A percentile compares a stretch with the other conserved stretches of the same genome.
These are phyloP conservation scores for Macadamia tetraphylla DNA, from an alignment of 164 flowering plant species.

Conservation along the genomic window DNA sequence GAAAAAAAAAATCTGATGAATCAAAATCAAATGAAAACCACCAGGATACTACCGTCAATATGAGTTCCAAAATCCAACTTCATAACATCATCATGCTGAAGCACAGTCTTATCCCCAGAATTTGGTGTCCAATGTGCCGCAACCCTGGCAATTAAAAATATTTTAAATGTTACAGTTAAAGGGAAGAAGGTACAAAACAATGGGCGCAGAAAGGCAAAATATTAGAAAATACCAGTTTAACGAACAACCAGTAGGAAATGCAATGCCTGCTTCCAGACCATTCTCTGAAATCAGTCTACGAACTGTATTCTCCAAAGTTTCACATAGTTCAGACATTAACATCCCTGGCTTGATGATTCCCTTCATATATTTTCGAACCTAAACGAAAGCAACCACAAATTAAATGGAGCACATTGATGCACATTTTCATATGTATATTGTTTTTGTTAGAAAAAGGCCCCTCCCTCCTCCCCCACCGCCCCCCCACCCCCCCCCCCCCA, in stretches of 20 bases:
- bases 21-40: not conserved
- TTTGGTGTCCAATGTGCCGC: slow-evolving; percentile 99
- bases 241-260: slow-evolving; percentile 99
- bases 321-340: slow-evolving; percentile 86
- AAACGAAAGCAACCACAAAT: slow-evolving; percentile 4
- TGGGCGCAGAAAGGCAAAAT: not conserved
- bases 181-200: not conserved
- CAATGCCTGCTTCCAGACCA: slow-evolving; percentile 98
- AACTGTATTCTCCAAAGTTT: slow-evolving; percentile 91
- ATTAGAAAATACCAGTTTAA: slow-evolving; percentile 62
- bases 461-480: too few relatives aligned
- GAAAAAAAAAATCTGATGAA: not conserved
- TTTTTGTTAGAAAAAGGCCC: too few relatives aligned
- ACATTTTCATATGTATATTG: too few relatives aligned
- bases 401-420: too few relatives aligned
- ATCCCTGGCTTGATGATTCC: slow-evolving; percentile 88
- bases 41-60: slow-evolving; percentile 56
- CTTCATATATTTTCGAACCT: slow-evolving; percentile 90
- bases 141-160: slow-evolving; percentile 50
- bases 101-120: slow-evolving; percentile 92
- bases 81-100: slow-evolving; percentile 98
- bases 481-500: too few relatives aligned
- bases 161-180: not conserved
- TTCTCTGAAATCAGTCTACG: slow-evolving; percentile 91
- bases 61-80: slow-evolving; percentile 99